Evolutionary conservation across 768 basidiomycete species (phyloP).

Genomic region (Lactifluus echinatus): DNA sequence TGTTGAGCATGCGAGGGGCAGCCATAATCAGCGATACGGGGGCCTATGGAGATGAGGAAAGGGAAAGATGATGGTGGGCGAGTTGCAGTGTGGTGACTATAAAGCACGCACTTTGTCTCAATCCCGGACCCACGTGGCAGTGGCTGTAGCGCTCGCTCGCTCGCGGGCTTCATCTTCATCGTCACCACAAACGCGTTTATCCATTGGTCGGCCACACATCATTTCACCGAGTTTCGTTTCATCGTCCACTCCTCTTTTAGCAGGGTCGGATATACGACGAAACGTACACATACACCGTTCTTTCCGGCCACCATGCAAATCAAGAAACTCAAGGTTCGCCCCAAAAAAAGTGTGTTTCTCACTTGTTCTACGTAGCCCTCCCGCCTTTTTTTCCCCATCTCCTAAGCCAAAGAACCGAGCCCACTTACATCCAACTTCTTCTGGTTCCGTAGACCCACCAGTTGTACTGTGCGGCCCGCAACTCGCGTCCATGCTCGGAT

Average conservation of each 20-base stretch:
- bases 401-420: background rate
- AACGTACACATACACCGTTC: too few relatives aligned
- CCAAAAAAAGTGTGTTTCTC: slow-evolving; percentile 50
- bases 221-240: too few relatives aligned
- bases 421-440: slow-evolving; percentile 36
- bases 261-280: too few relatives aligned
- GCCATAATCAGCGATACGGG: slow-evolving; percentile 19
- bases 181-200: too few relatives aligned
- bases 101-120: background rate
- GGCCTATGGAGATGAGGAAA: background rate
- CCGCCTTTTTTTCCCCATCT: slow-evolving; percentile 1
- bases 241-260: too few relatives aligned
- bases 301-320: slow-evolving; percentile 39
- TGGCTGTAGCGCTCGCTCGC: too few relatives aligned
- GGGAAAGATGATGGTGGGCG: background rate
- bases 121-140: background rate
- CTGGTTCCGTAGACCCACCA: slow-evolving; percentile 32
- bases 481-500: slow-evolving; percentile 72
- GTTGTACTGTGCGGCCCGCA: slow-evolving; percentile 50
- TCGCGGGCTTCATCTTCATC: too few relatives aligned
- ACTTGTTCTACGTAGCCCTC: background rate
- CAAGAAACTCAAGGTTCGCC: slow-evolving; percentile 71
- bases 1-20: slow-evolving; percentile 48
- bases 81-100: background rate
- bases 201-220: too few relatives aligned